A percentile compares a stretch with the other conserved stretches of the same genome.
These are phyloP conservation scores for Dipteronia dyeriana DNA, from an alignment of 345 rosid species.

Conservation along the genomic window DNA sequence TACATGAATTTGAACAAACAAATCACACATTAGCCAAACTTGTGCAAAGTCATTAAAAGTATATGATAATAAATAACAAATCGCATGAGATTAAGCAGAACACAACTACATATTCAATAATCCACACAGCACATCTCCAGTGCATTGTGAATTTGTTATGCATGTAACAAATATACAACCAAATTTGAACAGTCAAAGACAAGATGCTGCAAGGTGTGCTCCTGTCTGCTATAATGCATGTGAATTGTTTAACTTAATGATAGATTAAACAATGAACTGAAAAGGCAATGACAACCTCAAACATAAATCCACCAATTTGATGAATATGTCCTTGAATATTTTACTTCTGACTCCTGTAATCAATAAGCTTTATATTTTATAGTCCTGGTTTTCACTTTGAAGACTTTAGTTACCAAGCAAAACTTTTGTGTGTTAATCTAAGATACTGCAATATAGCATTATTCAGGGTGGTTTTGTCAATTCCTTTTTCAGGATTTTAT, in stretches of 20 bases:
- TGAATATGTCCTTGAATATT: neutral
- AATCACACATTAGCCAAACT: neutral
- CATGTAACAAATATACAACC: neutral
- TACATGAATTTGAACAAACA: neutral
- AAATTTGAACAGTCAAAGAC: neutral
- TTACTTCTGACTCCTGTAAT: neutral
- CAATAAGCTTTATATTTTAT: neutral
- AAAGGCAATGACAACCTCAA: neutral
- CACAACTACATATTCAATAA: neutral
- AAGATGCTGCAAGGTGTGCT: neutral
- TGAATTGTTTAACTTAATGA: neutral
- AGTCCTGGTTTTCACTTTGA: neutral
- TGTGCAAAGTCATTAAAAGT: neutral
- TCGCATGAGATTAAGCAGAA: neutral
- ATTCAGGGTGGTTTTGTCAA: neutral
- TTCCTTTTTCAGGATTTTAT: neutral
- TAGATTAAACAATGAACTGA: neutral
- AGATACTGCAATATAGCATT: neutral
- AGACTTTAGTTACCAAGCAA: neutral
- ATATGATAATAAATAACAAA: neutral
- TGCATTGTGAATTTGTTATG: neutral
- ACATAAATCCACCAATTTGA: neutral
- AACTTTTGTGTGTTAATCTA: neutral
- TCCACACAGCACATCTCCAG: neutral
- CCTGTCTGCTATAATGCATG: neutral